phyloP scores from a whole-genome alignment of 768 basidiomycete genomes.

The Pleurotus djamor region DNA sequence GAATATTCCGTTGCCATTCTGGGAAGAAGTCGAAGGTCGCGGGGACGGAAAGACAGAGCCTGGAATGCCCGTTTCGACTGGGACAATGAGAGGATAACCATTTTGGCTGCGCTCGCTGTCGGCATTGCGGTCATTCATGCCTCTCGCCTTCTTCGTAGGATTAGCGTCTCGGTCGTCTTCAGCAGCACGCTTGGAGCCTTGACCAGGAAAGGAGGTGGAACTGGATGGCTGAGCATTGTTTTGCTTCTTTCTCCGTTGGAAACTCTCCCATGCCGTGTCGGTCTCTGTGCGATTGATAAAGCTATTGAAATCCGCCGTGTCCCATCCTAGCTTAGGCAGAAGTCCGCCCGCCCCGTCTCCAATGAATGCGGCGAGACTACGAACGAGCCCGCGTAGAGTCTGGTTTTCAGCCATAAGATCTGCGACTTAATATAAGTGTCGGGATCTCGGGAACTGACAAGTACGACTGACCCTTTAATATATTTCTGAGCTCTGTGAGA shows the following conservation, averaged over 20 bases:
- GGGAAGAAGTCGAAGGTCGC: constrained; percentile 23
- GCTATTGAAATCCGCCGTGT: constrained; percentile 71
- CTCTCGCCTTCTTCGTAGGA: constrained; percentile 52
- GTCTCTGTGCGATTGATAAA: constrained; percentile 87
- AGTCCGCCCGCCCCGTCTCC: constrained; percentile 84
- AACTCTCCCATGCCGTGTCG: constrained; percentile 92
- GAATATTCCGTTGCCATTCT: constrained; percentile 46
- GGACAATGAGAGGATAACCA: constrained; percentile 56
- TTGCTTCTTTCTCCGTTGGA: constrained; percentile 64
- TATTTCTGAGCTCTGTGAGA: constrained; percentile 76
- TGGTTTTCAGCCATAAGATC: constrained; percentile 92
- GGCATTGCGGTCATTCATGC: constrained; percentile 32
- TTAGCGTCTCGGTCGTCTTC: constrained; percentile 40
- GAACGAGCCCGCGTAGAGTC: constrained; percentile 75
- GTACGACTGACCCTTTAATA: constrained; percentile 72
- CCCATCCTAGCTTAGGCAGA: constrained; percentile 78
- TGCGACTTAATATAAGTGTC: constrained; percentile 15
- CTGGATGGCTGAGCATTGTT: constrained; percentile 20
- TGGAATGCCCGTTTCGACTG: constrained; percentile 32
- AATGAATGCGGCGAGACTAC: constrained; percentile 75
- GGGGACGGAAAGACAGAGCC: constrained; percentile 15
- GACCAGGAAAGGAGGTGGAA: constrained; percentile 11
- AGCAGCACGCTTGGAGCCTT: constrained; percentile 49
- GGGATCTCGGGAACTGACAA: too few species aligned
- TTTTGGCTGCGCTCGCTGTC: constrained; percentile 35